Evolutionary conservation across 805 yeast genomes (phyloP), one percentile per base, ranked within the genome.

Genomic region (Ogataea haglerorum): DNA sequence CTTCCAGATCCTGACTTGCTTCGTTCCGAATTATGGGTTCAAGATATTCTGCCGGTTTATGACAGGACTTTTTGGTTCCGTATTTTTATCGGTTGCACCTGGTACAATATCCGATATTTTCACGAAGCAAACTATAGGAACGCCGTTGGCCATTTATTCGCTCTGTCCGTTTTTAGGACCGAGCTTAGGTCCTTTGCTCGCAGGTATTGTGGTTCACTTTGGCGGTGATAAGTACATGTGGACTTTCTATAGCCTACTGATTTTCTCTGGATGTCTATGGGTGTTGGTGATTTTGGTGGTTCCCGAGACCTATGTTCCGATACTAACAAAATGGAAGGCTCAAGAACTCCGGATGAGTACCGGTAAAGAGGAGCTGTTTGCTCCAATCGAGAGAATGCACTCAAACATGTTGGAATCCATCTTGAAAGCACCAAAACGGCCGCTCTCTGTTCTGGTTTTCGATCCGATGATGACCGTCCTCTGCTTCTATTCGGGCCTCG

Each of bases 41-140:
- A 64, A 85, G 42, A 60, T 82, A 42, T 75, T 82, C 33, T 75
- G 81, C 37, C 73, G 93, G 47, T 76, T 82, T 48, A 61, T 82
- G 45, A 77, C 80, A 10, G 93, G 93, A 1, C 70, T 84, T 32
- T 81, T 81, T 50, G 89, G 89, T 4, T 80, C 87, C 36, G 82
- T 85, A 2, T 84, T 88, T 29, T 65, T 85, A 49, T 77, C 82
- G 46, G 82, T 84, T 23, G 87, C 88, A 8, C 89, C 90, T 25
- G 95, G 93, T 15, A 72, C 85, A 1, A 66, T 85, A 32, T 79
- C 87, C 9, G 95, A 85, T 59, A 68, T 85, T 42, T 85, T 79
- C 67, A 66, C 66, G 14, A 78, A 78, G 43, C 61, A 69, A 39
- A 73, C 78, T 30, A 76, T 88, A 40, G 85, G 86, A 23, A 62